Evolutionary conservation across 192 early-diverging fungal genomes (phyloP).

Genomic region (Thoreauomyces humboldtii): DNA sequence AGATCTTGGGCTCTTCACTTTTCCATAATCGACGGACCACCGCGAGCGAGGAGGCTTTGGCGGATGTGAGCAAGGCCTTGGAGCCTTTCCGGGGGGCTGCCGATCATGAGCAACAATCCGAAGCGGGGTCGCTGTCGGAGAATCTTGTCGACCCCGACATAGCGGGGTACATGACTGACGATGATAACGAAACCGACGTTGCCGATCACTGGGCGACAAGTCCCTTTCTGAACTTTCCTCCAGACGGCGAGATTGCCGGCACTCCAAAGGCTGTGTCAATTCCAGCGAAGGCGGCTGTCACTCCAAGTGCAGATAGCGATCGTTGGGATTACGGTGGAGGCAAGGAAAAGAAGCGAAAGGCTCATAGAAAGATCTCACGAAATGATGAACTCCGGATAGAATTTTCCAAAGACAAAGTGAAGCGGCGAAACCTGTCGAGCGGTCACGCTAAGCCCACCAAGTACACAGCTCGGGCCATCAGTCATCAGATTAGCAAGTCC

Average conservation of each 20-base stretch:
- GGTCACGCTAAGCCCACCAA: slow-evolving; percentile 39
- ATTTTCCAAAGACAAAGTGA: slow-evolving; percentile 46
- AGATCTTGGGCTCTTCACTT: slow-evolving; percentile 25
- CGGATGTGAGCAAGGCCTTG: not conserved
- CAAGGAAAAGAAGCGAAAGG: slow-evolving; percentile 9
- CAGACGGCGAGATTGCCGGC: not conserved
- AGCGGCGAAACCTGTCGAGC: slow-evolving; percentile 46
- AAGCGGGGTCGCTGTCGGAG: slow-evolving; percentile 28
- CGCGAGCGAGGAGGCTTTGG: not conserved
- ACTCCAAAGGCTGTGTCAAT: not conserved
- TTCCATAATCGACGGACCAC: slow-evolving; percentile 7
- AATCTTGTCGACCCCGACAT: slow-evolving; percentile 56
- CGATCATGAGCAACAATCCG: slow-evolving; percentile 34
- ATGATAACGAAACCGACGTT: slow-evolving; percentile 47
- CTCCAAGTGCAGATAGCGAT: slow-evolving; percentile 27
- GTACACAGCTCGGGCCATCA: slow-evolving; percentile 21
- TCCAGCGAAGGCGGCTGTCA: not conserved
- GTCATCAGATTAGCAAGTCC: slow-evolving; percentile 35
- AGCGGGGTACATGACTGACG: slow-evolving; percentile 58
- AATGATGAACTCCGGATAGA: slow-evolving; percentile 51
- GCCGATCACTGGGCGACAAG: slow-evolving; percentile 20
- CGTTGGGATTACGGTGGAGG: slow-evolving; percentile 19
- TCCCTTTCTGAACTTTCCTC: slow-evolving; percentile 20
- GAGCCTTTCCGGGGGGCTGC: slow-evolving; percentile 48
- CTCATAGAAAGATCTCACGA: slow-evolving; percentile 6